These are phyloP conservation scores for Erodium maritimum DNA, from an alignment of 345 rosid species.

Conservation along the genomic window DNA sequence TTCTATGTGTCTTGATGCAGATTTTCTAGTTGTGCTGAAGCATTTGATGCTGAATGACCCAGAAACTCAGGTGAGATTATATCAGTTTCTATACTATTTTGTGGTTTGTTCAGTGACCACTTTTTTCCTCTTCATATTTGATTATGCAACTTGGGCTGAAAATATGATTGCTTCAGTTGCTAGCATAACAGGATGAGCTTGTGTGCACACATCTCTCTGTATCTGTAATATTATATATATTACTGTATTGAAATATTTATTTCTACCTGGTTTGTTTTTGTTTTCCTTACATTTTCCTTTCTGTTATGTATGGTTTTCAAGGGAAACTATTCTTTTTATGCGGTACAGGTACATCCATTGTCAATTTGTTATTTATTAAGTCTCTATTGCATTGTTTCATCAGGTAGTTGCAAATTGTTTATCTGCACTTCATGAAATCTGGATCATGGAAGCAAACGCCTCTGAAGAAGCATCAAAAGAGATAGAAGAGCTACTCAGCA, in stretches of 20 bases:
- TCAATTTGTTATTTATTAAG: not conserved
- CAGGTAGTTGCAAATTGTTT: conserved; percentile 93
- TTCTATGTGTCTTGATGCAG: conserved; percentile 71
- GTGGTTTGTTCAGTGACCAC: not conserved
- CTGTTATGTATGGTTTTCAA: no score
- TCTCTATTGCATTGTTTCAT: conserved; percentile 6
- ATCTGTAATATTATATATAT: no score
- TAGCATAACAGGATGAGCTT: no score
- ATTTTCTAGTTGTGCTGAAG: conserved; percentile 67
- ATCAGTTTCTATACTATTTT: not conserved
- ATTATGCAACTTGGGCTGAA: no score
- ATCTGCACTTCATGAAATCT: conserved; percentile 85
- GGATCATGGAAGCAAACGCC: conserved; percentile 70
- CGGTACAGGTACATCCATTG: no score
- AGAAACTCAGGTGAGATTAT: conserved; percentile 59
- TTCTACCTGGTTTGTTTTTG: no score
- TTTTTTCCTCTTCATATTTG: not conserved
- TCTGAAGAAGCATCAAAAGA: conserved; percentile 85
- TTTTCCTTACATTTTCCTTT: no score
- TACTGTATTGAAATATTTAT: no score
- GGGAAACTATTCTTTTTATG: no score
- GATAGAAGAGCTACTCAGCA: conserved; percentile 71
- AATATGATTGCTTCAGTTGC: no score
- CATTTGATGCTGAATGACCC: conserved; percentile 79
- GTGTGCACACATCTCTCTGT: no score